These are phyloP conservation scores for Emmonsiellopsis sp. DNA, from an alignment of 2,329 filamentous ascomycete genomes.

Conservation along the genomic window DNA sequence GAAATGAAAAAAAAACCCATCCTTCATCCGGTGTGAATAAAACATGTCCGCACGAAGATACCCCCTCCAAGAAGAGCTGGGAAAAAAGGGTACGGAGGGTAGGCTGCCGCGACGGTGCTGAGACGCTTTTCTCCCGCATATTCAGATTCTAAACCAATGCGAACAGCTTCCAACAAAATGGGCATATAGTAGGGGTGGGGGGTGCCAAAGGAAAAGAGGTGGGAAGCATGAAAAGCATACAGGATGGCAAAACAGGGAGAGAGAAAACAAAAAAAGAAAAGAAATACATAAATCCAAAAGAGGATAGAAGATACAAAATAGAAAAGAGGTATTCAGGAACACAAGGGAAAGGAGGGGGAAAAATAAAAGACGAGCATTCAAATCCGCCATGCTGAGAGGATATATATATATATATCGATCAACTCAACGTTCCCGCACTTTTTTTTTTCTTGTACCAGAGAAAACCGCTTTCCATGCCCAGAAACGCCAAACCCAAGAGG, in stretches of 20 bases:
- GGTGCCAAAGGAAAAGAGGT: no score
- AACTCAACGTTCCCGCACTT: background rate
- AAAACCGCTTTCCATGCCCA: background rate
- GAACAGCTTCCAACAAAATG: no score
- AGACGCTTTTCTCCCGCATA: no score
- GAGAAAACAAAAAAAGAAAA: background rate
- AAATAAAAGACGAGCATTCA: background rate
- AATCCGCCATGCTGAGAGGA: background rate
- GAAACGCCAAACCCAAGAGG: background rate
- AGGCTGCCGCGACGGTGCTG: no score
- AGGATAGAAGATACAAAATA: no score
- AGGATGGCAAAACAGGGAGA: background rate
- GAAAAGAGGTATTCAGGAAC: background rate
- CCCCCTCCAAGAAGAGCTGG: no score
- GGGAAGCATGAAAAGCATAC: background rate
- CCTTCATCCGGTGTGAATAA: no score
- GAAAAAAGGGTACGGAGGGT: no score
- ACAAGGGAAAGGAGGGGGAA: background rate
- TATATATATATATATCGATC: background rate
- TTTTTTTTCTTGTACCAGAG: background rate
- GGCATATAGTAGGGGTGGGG: no score
- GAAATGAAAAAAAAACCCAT: no score
- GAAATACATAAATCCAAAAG: background rate
- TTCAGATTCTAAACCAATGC: no score
- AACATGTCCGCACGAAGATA: no score